Evolutionary conservation across 2,329 filamentous ascomycete genomes (phyloP), one percentile per base, ranked within the genome.

Genomic region (Gyromitra esculenta): DNA sequence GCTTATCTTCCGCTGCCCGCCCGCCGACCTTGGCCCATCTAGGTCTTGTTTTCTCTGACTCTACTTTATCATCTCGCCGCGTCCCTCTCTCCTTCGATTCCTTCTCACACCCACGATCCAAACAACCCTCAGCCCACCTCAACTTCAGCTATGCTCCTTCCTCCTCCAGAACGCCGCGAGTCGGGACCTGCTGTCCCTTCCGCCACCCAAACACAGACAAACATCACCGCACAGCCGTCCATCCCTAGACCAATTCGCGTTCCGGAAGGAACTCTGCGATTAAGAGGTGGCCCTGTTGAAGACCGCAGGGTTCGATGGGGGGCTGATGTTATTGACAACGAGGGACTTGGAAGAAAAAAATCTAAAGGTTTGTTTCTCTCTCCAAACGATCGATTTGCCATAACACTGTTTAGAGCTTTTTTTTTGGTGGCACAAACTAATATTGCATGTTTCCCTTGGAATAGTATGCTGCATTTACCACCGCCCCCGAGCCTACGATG

Each of bases 391-490:
- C 31, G 37, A 9, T 59, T 31, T 41, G 37, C 62, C 54, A 56
- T 56, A 54, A 35, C 60, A 3, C 25, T 25, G 15, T 57, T 18
- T 13, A 18, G 15, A 41, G 15, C 25, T 9, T 35, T 66, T 37
- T 31, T 41, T 43, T 39, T 31, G 11, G 11, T 18, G 11, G 56
- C 56, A 57, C 6, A 35, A 43, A 25, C 21, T 77, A 60, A 77
- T 39, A 39, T 64, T 41, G 39, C 11, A 45, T 25, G 13, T 21
- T 21, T 21, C 71, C 45, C 72, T 63, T 60, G 48, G 48, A 66
- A 75, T 77, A 97, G 96, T 98, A n/a, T 99, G 96, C 87, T 99
- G 96, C 84, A 99, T 99, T 84, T 99, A 97, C 85, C 95, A 97
- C 85, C 92, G 92, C 77, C 91, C 93, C 5, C 92, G 91, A 80